phyloP scores from a whole-genome alignment of 306 rosid species.

The Spatholobus suberectus region DNA sequence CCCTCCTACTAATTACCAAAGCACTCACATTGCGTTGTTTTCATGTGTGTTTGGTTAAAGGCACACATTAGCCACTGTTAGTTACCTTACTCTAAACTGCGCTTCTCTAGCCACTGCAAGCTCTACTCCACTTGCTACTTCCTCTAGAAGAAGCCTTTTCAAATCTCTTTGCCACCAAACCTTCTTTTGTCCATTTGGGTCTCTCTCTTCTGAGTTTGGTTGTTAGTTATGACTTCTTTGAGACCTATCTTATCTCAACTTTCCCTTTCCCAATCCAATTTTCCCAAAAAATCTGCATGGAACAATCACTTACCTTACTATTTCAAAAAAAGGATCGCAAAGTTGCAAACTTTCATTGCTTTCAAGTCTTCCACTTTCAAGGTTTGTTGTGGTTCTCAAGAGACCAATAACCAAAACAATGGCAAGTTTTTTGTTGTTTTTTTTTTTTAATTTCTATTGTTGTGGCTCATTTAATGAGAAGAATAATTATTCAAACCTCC shows the following conservation, averaged over 20 bases:
- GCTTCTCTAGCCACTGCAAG: constrained; percentile 36
- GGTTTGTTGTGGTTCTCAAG: constrained; percentile 67
- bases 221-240: constrained; percentile 63
- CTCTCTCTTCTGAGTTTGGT: constrained; percentile 32
- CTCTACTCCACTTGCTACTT: constrained; percentile 44
- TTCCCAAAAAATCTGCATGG: constrained; percentile 54
- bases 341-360: constrained; percentile 41
- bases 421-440: constrained; percentile 59
- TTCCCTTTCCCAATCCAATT: constrained; percentile 58
- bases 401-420: constrained; percentile 65
- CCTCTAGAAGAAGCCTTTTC: constrained; percentile 40
- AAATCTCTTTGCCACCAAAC: constrained; percentile 39
- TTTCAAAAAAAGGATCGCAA: constrained; percentile 49
- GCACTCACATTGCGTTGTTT: no score
- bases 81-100: constrained; percentile 42
- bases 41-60: no score
- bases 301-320: constrained; percentile 38
- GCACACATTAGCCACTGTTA: constrained; percentile 49
- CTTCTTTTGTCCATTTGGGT: constrained; percentile 3
- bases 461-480: not conserved
- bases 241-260: constrained; percentile 64
- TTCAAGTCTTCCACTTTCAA: constrained; percentile 47
- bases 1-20: no score
- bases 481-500: no score
- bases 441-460: not conserved